phyloP scores from a whole-genome alignment of 352 stramenopile genomes.

The Phytophthora pistaciae region DNA sequence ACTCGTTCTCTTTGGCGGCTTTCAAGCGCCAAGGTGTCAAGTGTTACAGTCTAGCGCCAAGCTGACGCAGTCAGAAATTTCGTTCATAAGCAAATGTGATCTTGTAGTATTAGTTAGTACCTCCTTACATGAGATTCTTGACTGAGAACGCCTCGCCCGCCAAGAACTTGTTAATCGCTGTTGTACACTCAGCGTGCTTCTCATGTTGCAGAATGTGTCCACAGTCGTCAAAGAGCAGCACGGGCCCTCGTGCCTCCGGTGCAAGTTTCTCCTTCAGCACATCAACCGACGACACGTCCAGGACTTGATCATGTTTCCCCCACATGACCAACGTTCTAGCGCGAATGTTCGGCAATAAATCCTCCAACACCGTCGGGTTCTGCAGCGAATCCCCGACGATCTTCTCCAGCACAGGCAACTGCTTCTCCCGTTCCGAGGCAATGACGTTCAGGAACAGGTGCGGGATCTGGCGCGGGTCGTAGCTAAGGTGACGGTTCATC shows the following conservation, averaged over 20 bases:
- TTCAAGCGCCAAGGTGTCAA: no score
- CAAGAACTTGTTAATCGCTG: constrained; percentile 74
- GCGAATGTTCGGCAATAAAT: constrained; percentile 64
- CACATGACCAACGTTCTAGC: constrained; percentile 74
- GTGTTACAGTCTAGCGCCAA: no score
- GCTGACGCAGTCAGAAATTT: no score
- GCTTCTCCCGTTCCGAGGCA: constrained; percentile 55
- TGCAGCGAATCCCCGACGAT: constrained; percentile 65
- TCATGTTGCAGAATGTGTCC: constrained; percentile 81
- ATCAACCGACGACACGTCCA: constrained; percentile 76
- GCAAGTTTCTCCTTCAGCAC: constrained; percentile 62
- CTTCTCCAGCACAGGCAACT: constrained; percentile 66
- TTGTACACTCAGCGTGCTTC: constrained; percentile 58
- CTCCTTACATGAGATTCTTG: constrained; percentile 11
- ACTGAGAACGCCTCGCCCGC: constrained; percentile 27
- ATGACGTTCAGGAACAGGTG: constrained; percentile 43
- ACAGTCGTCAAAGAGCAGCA: constrained; percentile 69
- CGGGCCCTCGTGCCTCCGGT: constrained; percentile 39
- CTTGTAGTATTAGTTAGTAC: no score
- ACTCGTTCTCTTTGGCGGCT: no score
- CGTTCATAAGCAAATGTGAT: no score
- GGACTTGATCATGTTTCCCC: constrained; percentile 74
- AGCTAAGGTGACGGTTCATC: constrained; percentile 59
- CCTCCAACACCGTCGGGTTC: constrained; percentile 67
- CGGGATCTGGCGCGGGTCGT: constrained; percentile 42